Conservation (phyloP, 148 eudicot species). For the Cornus kousa region DNA sequence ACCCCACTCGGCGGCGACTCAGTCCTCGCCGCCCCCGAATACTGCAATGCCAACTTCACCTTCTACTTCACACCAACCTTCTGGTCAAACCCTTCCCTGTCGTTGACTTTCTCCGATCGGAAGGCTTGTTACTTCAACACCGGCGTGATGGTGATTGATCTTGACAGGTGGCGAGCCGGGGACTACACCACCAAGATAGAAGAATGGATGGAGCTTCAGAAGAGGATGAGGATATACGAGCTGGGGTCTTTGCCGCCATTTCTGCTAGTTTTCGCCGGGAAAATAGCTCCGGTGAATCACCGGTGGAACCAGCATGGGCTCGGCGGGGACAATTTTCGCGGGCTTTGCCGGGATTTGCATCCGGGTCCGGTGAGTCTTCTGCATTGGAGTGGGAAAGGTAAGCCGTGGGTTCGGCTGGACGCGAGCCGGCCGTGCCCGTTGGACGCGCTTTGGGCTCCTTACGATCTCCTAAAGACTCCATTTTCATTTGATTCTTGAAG, state of each 20-base stretch:
- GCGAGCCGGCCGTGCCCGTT: slow-evolving; percentile 74
- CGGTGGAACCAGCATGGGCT: slow-evolving; percentile 87
- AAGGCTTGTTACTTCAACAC: slow-evolving; percentile 61
- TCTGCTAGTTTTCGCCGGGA: slow-evolving; percentile 67
- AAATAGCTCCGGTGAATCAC: slow-evolving; percentile 68
- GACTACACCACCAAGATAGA: slow-evolving; percentile 67
- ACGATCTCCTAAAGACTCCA: slow-evolving; percentile 65
- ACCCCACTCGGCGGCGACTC: slow-evolving; percentile 27
- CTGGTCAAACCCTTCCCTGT: slow-evolving; percentile 72
- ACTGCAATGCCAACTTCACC: slow-evolving; percentile 76
- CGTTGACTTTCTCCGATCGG: slow-evolving; percentile 49
- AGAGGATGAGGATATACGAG: slow-evolving; percentile 66
- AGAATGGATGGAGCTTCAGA: slow-evolving; percentile 91
- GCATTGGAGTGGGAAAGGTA: slow-evolving; percentile 94
- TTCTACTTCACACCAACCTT: slow-evolving; percentile 63
- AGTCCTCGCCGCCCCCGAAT: slow-evolving; percentile 72
- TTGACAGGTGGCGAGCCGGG: slow-evolving; percentile 56
- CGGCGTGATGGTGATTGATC: slow-evolving; percentile 71
- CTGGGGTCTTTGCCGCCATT: slow-evolving; percentile 78
- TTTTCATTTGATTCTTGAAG: slow-evolving; percentile 54
- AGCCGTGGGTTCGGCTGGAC: slow-evolving; percentile 81
- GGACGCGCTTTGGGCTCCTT: slow-evolving; percentile 84
- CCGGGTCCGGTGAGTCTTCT: slow-evolving; percentile 81
- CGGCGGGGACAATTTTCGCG: slow-evolving; percentile 72
- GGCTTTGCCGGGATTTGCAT: slow-evolving; percentile 74